Percentiles rank a stretch among this genome's conserved stretches.
Evolutionary conservation across 2,329 filamentous ascomycete species (phyloP).

Genomic region (Ceratocystis colombiana): DNA sequence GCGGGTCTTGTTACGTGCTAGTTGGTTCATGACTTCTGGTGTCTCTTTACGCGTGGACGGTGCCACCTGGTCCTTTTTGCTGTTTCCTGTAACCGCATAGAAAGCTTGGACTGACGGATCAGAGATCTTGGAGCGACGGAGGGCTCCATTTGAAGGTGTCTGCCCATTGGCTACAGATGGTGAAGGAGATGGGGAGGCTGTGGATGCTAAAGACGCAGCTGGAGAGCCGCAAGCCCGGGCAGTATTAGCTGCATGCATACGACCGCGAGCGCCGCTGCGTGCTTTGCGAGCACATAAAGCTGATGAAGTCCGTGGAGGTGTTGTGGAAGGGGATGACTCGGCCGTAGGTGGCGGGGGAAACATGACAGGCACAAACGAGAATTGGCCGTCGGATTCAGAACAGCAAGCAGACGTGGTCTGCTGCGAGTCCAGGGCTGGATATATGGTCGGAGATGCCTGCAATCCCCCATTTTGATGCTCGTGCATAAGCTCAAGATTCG

Average conservation of each 20-base stretch:
- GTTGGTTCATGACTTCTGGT: constrained; percentile 11
- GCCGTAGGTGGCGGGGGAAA: not conserved
- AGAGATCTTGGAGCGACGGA: not conserved
- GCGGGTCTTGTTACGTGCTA: constrained; percentile 7
- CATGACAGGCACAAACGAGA: not conserved
- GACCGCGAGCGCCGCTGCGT: not conserved
- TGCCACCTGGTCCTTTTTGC: constrained; percentile 12
- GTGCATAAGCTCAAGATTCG: too few relatives aligned
- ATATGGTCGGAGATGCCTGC: not conserved
- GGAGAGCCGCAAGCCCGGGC: not conserved
- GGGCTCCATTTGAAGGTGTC: not conserved
- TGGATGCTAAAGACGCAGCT: not conserved
- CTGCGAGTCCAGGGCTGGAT: not conserved
- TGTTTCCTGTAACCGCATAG: constrained; percentile 8
- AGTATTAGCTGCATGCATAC: not conserved
- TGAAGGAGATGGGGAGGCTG: not conserved
- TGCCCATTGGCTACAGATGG: not conserved
- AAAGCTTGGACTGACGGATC: constrained; percentile 9
- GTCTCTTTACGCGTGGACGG: constrained; percentile 7
- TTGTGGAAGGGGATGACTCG: not conserved
- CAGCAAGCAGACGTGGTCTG: not conserved
- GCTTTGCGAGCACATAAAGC: not conserved
- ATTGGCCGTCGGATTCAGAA: not conserved
- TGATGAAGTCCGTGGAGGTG: not conserved
- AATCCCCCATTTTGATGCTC: not conserved